Evolutionary conservation across 306 rosid genomes (phyloP).

Genomic region (Rosa lucieae): DNA sequence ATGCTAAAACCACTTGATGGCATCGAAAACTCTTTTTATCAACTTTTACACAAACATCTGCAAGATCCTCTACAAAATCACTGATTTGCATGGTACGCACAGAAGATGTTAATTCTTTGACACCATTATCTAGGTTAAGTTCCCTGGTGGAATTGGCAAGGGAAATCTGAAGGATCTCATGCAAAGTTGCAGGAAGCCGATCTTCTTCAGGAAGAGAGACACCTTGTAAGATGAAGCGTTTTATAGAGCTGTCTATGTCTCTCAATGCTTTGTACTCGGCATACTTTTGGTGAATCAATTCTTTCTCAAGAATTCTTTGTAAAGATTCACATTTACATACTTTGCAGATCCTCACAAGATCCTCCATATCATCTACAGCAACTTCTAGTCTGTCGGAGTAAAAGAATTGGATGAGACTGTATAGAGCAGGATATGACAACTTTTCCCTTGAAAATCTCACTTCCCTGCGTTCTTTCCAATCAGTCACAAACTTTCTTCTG

Average conservation of each 20-base stretch:
- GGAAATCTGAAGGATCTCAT: slow-evolving; percentile 50
- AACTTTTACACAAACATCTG: slow-evolving; percentile 76
- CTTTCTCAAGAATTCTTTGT: slow-evolving; percentile 69
- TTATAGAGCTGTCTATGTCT: slow-evolving; percentile 71
- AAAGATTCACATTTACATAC: slow-evolving; percentile 83
- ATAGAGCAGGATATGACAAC: slow-evolving; percentile 81
- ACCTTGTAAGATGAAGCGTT: slow-evolving; percentile 81
- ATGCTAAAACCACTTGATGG: slow-evolving; percentile 90
- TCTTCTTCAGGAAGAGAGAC: slow-evolving; percentile 80
- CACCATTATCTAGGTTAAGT: slow-evolving; percentile 33
- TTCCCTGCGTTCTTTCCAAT: slow-evolving; percentile 87
- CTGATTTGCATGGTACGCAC: slow-evolving; percentile 45
- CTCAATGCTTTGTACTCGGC: slow-evolving; percentile 76
- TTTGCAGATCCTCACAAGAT: slow-evolving; percentile 88
- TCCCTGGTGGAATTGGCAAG: slow-evolving; percentile 53
- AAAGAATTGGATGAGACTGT: slow-evolving; percentile 80
- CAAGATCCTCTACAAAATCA: slow-evolving; percentile 60
- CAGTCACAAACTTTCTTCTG: slow-evolving; percentile 68
- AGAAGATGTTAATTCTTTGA: slow-evolving; percentile 33
- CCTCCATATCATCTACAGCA: slow-evolving; percentile 88
- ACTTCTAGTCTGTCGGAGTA: slow-evolving; percentile 92
- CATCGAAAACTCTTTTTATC: slow-evolving; percentile 62
- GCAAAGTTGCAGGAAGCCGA: slow-evolving; percentile 76
- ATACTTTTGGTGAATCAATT: slow-evolving; percentile 64
- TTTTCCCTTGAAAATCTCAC: slow-evolving; percentile 72